These are phyloP conservation scores for Ustilago nuda DNA, from an alignment of 1,284 basidiomycete species.

Conservation along the genomic window DNA sequence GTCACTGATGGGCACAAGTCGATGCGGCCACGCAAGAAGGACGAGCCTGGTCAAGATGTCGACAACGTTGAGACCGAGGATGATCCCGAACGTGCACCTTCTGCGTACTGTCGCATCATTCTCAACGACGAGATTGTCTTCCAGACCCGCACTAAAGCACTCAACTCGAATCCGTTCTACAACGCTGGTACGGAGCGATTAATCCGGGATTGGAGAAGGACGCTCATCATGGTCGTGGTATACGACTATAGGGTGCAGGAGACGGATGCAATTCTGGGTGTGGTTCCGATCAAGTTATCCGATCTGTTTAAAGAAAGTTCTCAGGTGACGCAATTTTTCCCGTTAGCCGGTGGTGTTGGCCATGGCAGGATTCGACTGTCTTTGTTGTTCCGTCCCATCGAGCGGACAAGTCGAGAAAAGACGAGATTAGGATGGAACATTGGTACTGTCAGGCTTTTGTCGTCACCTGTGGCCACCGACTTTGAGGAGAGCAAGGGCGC, in stretches of 20 bases:
- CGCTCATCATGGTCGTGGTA: constrained; percentile 71
- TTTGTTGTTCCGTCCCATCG: constrained; percentile 47
- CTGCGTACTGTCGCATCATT: constrained; percentile 70
- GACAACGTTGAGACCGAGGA: constrained; percentile 44
- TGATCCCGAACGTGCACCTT: constrained; percentile 55
- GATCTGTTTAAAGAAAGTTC: constrained; percentile 45
- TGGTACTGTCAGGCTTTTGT: constrained; percentile 42
- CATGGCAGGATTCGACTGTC: constrained; percentile 46
- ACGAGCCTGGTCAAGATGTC: constrained; percentile 56
- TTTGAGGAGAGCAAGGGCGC: constrained; percentile 35
- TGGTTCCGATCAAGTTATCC: constrained; percentile 53
- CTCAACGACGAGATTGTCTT: constrained; percentile 71
- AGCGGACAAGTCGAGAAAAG: constrained; percentile 24
- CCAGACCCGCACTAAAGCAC: constrained; percentile 70
- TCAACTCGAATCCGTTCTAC: constrained; percentile 71
- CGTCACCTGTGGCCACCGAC: constrained; percentile 38
- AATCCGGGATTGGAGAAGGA: constrained; percentile 71
- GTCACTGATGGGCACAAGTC: constrained; percentile 63
- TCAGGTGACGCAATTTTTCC: constrained; percentile 58
- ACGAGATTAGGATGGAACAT: constrained; percentile 50
- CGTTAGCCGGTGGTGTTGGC: constrained; percentile 51
- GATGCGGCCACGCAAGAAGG: constrained; percentile 14
- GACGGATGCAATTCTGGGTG: constrained; percentile 51
- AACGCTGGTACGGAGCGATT: constrained; percentile 72
- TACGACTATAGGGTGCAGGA: constrained; percentile 65